Percentiles rank a stretch among this genome's conserved stretches.
Evolutionary conservation across 2,329 filamentous ascomycete species (phyloP).

Genomic region (Venturiaceae sp.): DNA sequence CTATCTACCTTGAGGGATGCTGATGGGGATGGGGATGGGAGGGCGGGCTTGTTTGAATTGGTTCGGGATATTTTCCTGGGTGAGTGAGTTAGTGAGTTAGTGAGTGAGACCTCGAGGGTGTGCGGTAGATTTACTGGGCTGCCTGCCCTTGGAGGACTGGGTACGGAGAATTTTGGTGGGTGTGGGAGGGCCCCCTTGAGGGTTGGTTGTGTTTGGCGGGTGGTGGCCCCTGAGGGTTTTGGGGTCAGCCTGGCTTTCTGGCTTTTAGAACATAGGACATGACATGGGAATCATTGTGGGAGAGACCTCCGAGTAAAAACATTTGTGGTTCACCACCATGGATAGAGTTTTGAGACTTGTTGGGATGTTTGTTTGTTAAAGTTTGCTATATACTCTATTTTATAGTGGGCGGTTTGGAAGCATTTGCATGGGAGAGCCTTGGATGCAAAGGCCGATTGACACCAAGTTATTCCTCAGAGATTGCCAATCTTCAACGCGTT

Average conservation of each 20-base stretch:
- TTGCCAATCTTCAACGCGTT: no score
- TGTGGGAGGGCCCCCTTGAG: background rate
- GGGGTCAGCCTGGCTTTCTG: no score
- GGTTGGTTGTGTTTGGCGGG: background rate
- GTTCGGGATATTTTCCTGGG: background rate
- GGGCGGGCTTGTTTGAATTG: background rate
- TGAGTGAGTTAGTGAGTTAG: no score
- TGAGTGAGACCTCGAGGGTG: background rate
- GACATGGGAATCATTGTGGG: background rate
- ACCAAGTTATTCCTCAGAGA: no score
- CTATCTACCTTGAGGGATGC: background rate
- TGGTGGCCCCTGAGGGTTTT: background rate
- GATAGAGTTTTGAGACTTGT: no score
- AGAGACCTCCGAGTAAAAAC: no score
- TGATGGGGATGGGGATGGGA: background rate
- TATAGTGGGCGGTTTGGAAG: no score
- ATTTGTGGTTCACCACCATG: no score
- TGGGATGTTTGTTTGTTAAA: no score
- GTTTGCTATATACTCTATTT: no score
- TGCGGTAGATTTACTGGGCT: background rate
- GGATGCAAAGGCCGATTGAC: no score
- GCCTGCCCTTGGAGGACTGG: background rate
- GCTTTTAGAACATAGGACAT: background rate
- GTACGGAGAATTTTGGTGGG: background rate
- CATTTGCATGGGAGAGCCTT: no score